Percentiles rank a stretch among this genome's conserved stretches.
Conservation (phyloP, 257 asterid genomes). For the Solanum etuberosum region DNA sequence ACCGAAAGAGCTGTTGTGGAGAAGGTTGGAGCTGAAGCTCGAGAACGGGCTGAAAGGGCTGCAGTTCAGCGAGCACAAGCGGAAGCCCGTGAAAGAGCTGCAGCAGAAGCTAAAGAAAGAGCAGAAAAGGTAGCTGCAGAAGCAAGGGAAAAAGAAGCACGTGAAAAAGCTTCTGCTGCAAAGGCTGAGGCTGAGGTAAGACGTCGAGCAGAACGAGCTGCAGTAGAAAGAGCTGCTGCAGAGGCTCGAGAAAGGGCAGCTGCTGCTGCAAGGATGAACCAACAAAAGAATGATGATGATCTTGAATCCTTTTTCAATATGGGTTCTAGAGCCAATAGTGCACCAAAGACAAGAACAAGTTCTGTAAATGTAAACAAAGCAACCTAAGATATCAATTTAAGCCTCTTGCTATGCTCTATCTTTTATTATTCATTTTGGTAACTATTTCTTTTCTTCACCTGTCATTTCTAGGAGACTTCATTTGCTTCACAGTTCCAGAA, state of each 20-base stretch:
- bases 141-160: constrained; percentile 66
- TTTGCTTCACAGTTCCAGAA: constrained; percentile 58
- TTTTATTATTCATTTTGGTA: background rate
- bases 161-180: constrained; percentile 54
- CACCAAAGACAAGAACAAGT: constrained; percentile 63
- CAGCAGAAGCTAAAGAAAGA: constrained; percentile 80
- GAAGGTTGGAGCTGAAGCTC: constrained; percentile 70
- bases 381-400: background rate
- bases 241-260: constrained; percentile 80
- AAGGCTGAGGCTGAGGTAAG: constrained; percentile 68
- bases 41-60: constrained; percentile 75
- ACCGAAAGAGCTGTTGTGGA: constrained; percentile 76
- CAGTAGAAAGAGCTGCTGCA: constrained; percentile 86
- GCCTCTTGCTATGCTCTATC: background rate
- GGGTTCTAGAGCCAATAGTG: constrained; percentile 80
- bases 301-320: constrained; percentile 77
- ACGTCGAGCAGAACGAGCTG: constrained; percentile 85
- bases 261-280: constrained; percentile 62
- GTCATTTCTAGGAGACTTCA: constrained; percentile 52
- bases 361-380: constrained; percentile 39
- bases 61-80: constrained; percentile 95
- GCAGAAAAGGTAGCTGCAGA: constrained; percentile 84
- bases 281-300: constrained; percentile 72
- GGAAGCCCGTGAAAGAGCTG: constrained; percentile 98
- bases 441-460: constrained; percentile 4